These are phyloP conservation scores for Pezicula radicicola DNA, from an alignment of 2,329 filamentous ascomycete species.

Conservation along the genomic window DNA sequence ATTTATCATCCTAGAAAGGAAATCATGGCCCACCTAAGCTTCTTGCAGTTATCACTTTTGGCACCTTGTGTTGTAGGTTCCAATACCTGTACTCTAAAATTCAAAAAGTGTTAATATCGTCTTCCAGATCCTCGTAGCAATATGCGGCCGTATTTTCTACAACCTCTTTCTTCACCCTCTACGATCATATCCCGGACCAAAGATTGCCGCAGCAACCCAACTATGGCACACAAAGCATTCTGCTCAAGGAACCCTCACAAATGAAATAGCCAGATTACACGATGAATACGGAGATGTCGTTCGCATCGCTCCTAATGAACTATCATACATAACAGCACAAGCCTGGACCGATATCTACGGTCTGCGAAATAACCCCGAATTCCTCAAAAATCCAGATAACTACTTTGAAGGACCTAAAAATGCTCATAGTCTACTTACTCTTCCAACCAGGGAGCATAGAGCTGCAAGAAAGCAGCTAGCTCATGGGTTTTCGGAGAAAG, in stretches of 20 bases:
- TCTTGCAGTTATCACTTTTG: no score
- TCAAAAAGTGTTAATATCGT: no score
- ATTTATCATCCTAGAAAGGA: no score
- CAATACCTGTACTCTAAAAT: no score
- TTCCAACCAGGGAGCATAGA: not conserved
- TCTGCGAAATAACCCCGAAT: not conserved
- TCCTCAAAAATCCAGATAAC: not conserved
- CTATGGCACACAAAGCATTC: conserved; percentile 2
- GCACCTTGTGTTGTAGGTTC: no score
- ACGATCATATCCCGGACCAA: conserved; percentile 10
- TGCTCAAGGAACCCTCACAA: not conserved
- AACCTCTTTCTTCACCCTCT: conserved; percentile 13
- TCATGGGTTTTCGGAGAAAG: conserved; percentile 17
- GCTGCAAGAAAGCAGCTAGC: no score
- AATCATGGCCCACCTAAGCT: no score
- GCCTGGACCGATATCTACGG: conserved; percentile 14
- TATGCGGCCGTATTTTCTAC: not conserved
- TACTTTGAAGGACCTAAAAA: not conserved
- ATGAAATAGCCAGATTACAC: conserved; percentile 5
- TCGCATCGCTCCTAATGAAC: conserved; percentile 9
- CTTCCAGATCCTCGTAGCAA: no score
- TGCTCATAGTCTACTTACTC: not conserved
- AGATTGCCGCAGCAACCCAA: conserved; percentile 2
- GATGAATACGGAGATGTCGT: conserved; percentile 13
- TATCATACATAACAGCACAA: conserved; percentile 6